Percentiles rank a stretch among this genome's conserved stretches.
Conservation (phyloP, 768 basidiomycete genomes). For the Leccinum longicurvipes region DNA sequence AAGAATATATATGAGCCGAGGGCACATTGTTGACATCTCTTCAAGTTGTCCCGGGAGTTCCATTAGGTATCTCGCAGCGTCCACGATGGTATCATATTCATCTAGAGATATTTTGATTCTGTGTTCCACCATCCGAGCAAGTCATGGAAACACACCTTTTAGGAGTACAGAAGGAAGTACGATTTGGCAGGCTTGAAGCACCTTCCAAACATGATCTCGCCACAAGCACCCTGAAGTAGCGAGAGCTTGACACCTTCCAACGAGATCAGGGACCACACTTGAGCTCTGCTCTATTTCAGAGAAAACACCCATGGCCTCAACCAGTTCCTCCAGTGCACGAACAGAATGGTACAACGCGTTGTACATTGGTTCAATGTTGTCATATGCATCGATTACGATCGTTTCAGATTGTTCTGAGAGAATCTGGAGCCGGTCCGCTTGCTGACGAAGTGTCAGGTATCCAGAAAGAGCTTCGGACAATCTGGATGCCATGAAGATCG, state of each 20-base stretch:
- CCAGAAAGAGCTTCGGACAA: slow-evolving; percentile 19
- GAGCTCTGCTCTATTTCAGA: slow-evolving; percentile 29
- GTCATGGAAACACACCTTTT: slow-evolving; percentile 30
- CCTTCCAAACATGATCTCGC: slow-evolving; percentile 25
- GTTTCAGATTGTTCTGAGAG: slow-evolving; percentile 22
- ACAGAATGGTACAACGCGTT: slow-evolving; percentile 14
- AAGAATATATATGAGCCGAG: slow-evolving; percentile 27
- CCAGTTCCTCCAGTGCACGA: slow-evolving; percentile 38
- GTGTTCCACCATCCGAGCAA: background rate
- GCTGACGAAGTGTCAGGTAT: slow-evolving; percentile 14
- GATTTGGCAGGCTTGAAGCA: slow-evolving; percentile 18
- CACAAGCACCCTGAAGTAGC: slow-evolving; percentile 25
- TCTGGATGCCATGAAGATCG: background rate
- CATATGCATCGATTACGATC: slow-evolving; percentile 13
- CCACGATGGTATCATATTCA: slow-evolving; percentile 32
- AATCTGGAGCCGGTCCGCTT: slow-evolving; percentile 16
- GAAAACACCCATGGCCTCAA: slow-evolving; percentile 33
- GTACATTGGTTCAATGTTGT: slow-evolving; percentile 17
- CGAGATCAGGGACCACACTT: slow-evolving; percentile 20
- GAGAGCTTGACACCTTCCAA: slow-evolving; percentile 26
- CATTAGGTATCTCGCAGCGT: slow-evolving; percentile 24
- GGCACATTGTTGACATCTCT: slow-evolving; percentile 29
- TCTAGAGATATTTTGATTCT: slow-evolving; percentile 24
- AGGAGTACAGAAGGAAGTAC: slow-evolving; percentile 33
- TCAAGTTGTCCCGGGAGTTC: slow-evolving; percentile 24